These are phyloP conservation scores for Geum urbanum DNA, from an alignment of 306 rosid species.

Conservation along the genomic window DNA sequence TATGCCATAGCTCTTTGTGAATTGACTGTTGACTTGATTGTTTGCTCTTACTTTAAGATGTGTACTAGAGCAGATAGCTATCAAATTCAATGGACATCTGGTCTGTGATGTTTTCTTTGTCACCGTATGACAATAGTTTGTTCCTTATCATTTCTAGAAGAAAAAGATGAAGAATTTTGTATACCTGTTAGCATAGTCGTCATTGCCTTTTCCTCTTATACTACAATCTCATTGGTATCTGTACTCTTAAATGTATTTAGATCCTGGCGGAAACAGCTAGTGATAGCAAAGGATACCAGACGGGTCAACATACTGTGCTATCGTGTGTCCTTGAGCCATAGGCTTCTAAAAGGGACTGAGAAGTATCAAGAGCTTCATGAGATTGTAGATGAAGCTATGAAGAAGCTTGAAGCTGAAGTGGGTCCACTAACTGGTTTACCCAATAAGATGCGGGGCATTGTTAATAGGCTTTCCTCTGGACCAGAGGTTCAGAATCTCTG, in stretches of 20 bases:
- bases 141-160: neutral
- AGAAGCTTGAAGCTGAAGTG: constrained; percentile 84
- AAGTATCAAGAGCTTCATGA: constrained; percentile 50
- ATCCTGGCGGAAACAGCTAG: constrained; percentile 80
- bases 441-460: constrained; percentile 88
- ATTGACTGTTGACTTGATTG: neutral
- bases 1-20: neutral
- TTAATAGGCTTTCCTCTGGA: constrained; percentile 96
- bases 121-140: neutral
- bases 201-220: neutral
- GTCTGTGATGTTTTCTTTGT: neutral
- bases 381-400: constrained; percentile 64
- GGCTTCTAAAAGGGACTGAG: constrained; percentile 70
- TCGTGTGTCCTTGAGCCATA: constrained; percentile 83
- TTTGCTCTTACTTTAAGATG: neutral
- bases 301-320: constrained; percentile 89
- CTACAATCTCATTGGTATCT: constrained; percentile 18
- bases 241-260: constrained; percentile 37
- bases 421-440: constrained; percentile 77
- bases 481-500: constrained; percentile 92
- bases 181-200: neutral
- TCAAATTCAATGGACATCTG: neutral
- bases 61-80: neutral
- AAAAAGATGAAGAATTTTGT: neutral
- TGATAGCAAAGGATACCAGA: constrained; percentile 75